These are phyloP conservation scores for Podila clonocystis DNA, from an alignment of 192 early-diverging fungal species.

Conservation along the genomic window DNA sequence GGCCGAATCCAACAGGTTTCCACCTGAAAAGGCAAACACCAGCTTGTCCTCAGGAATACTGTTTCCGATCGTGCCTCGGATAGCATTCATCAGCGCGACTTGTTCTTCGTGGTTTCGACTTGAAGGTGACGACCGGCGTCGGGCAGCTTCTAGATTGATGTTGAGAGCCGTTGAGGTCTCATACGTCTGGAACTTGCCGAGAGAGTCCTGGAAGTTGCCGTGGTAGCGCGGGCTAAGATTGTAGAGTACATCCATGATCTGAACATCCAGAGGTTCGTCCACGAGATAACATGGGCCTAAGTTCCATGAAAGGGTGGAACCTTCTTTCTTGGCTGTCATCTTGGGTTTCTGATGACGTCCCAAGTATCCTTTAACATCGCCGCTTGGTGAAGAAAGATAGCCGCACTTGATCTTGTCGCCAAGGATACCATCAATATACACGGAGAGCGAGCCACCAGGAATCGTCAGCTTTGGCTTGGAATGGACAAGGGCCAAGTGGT, in stretches of 20 bases:
- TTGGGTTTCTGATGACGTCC: conserved; percentile 54
- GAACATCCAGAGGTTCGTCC: conserved; percentile 67
- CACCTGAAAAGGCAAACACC: conserved; percentile 66
- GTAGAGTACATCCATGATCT: conserved; percentile 67
- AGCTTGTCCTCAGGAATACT: conserved; percentile 71
- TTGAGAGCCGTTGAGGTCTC: conserved; percentile 67
- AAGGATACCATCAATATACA: conserved; percentile 72
- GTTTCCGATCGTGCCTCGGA: conserved; percentile 59
- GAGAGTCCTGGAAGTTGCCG: conserved; percentile 70
- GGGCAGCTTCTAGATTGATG: conserved; percentile 56
- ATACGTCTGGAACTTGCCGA: conserved; percentile 73
- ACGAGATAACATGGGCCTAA: conserved; percentile 74
- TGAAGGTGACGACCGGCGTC: conserved; percentile 45
- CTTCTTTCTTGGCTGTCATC: conserved; percentile 35
- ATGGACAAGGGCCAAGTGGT: conserved; percentile 75
- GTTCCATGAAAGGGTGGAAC: conserved; percentile 62
- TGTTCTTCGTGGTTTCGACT: conserved; percentile 58
- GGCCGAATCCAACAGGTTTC: conserved; percentile 56
- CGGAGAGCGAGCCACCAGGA: conserved; percentile 54
- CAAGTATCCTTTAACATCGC: conserved; percentile 52
- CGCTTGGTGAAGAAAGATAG: conserved; percentile 60
- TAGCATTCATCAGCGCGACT: conserved; percentile 59
- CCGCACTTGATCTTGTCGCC: conserved; percentile 63
- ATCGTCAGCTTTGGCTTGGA: conserved; percentile 59
- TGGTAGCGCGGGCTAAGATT: conserved; percentile 72